Percentiles rank a stretch among this genome's conserved stretches.
These are phyloP conservation scores for Boletellus ananas DNA, from an alignment of 768 basidiomycete species.

Conservation along the genomic window DNA sequence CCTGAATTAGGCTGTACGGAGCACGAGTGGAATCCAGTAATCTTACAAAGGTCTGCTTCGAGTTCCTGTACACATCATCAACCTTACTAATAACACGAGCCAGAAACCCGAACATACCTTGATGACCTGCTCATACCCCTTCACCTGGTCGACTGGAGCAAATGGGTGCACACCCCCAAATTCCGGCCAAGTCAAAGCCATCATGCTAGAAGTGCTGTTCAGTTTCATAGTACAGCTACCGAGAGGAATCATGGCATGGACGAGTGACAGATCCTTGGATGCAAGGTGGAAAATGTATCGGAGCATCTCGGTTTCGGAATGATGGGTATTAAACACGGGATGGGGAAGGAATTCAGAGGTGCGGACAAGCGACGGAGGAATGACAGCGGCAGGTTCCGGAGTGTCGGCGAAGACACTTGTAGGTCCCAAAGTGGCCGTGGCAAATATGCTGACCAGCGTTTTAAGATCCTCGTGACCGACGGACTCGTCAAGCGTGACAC, in stretches of 20 bases:
- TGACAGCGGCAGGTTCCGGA: conserved; percentile 38
- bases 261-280: conserved; percentile 90
- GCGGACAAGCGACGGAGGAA: conserved; percentile 56
- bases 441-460: conserved; percentile 77
- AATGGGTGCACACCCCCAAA: conserved; percentile 92
- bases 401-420: conserved; percentile 46
- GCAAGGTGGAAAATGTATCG: conserved; percentile 94
- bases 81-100: neutral
- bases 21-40: conserved; percentile 95
- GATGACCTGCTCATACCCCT: conserved; percentile 82
- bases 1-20: conserved; percentile 99
- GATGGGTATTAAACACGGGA: conserved; percentile 92
- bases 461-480: conserved; percentile 72
- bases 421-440: conserved; percentile 53
- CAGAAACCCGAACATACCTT: conserved; percentile 41
- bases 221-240: conserved; percentile 98
- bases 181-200: conserved; percentile 92
- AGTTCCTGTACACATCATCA: conserved; percentile 61
- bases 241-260: conserved; percentile 94
- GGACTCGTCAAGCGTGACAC: conserved; percentile 92
- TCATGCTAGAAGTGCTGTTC: conserved; percentile 98
- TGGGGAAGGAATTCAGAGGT: conserved; percentile 75
- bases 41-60: conserved; percentile 83
- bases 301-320: conserved; percentile 98
- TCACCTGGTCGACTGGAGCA: conserved; percentile 82